Percentiles rank a stretch among this genome's conserved stretches.
Conservation (phyloP, 2,329 filamentous ascomycete genomes). For the Clarireedia sp. region DNA sequence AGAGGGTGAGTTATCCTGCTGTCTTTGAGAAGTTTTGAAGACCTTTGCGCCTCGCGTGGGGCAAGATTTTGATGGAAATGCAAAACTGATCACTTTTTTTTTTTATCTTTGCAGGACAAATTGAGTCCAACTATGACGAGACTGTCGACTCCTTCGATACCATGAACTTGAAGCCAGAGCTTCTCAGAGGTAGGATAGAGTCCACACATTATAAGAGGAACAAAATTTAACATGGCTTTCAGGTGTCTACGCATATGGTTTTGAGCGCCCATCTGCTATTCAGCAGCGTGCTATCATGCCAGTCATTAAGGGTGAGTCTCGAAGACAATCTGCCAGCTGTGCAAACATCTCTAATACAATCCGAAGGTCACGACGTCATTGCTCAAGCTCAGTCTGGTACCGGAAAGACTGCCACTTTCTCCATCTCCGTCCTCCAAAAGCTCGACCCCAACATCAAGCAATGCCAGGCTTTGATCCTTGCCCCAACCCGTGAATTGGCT, state of each 20-base stretch:
- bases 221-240: slow-evolving; percentile 18
- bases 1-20: slow-evolving; percentile 59
- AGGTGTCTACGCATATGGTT: slow-evolving; percentile 98
- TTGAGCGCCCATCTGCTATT: slow-evolving; percentile 98
- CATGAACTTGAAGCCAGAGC: slow-evolving; percentile 94
- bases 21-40: background rate
- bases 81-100: slow-evolving; percentile 10
- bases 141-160: slow-evolving; percentile 98
- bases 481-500: slow-evolving; percentile 94
- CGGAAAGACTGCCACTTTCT: slow-evolving; percentile 99
- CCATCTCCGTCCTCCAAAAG: slow-evolving; percentile 98
- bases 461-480: slow-evolving; percentile 96
- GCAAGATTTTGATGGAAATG: background rate
- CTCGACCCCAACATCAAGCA: slow-evolving; percentile 91
- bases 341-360: slow-evolving; percentile 17
- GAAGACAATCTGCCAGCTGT: slow-evolving; percentile 2
- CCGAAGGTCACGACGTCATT: slow-evolving; percentile 88
- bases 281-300: slow-evolving; percentile 99
- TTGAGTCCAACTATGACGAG: slow-evolving; percentile 99
- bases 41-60: background rate
- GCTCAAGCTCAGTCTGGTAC: slow-evolving; percentile 99
- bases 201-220: slow-evolving; percentile 7
- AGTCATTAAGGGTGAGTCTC: slow-evolving; percentile 87
- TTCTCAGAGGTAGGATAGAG: slow-evolving; percentile 71
- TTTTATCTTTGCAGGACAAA: slow-evolving; percentile 61